These are phyloP conservation scores for Cladosporium colombiae DNA, from an alignment of 2,329 filamentous ascomycete genomes.

Conservation along the genomic window DNA sequence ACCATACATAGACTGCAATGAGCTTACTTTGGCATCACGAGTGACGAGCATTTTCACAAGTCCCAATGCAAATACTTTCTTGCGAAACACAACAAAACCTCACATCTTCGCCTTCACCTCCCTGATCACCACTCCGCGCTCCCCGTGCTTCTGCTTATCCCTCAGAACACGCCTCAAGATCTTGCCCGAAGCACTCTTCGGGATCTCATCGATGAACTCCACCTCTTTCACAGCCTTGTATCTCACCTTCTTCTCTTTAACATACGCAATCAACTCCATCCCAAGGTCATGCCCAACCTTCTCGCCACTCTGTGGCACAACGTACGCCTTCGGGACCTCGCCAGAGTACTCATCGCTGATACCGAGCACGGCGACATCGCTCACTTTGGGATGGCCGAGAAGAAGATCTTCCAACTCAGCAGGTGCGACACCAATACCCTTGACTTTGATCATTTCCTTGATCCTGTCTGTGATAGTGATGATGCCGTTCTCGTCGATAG, in stretches of 20 bases:
- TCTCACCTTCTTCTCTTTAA: slow-evolving; percentile 66
- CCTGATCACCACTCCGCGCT: slow-evolving; percentile 36
- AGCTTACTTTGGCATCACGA: neutral
- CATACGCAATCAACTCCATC: slow-evolving; percentile 58
- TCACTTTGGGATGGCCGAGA: slow-evolving; percentile 57
- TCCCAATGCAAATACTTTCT: neutral
- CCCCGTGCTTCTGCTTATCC: slow-evolving; percentile 43
- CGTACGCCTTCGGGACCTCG: slow-evolving; percentile 59
- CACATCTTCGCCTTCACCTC: slow-evolving; percentile 39
- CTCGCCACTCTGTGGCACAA: slow-evolving; percentile 48
- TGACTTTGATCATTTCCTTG: slow-evolving; percentile 68
- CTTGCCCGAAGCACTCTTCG: slow-evolving; percentile 75
- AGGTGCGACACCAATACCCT: slow-evolving; percentile 62
- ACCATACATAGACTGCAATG: neutral
- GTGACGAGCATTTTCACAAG: neutral
- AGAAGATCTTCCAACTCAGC: slow-evolving; percentile 64
- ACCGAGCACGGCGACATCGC: slow-evolving; percentile 59
- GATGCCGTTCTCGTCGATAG: slow-evolving; percentile 55
- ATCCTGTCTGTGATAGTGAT: slow-evolving; percentile 62
- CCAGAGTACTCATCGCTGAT: slow-evolving; percentile 57
- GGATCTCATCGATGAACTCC: slow-evolving; percentile 66
- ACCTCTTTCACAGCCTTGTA: slow-evolving; percentile 69
- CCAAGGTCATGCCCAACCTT: slow-evolving; percentile 37
- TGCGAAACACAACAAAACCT: neutral
- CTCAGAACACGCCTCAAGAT: slow-evolving; percentile 65